These are phyloP conservation scores for Plenodomus tracheiphilus DNA, from an alignment of 2,329 filamentous ascomycete species.

Conservation along the genomic window DNA sequence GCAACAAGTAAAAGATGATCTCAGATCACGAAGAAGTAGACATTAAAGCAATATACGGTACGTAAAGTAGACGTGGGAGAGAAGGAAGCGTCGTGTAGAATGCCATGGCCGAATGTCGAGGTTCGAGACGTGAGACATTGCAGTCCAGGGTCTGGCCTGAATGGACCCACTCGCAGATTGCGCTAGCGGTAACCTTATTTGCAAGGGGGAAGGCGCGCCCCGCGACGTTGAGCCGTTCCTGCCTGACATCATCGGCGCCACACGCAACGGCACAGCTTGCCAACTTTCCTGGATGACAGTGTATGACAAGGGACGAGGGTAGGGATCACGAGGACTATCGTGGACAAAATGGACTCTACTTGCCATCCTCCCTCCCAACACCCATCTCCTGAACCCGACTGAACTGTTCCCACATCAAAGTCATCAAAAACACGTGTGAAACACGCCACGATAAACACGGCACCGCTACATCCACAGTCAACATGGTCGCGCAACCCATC, in stretches of 20 bases:
- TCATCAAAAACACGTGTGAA: neutral
- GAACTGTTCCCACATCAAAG: neutral
- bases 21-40: neutral
- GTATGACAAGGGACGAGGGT: neutral
- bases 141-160: conserved; percentile 21
- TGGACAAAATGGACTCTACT: neutral
- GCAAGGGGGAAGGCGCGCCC: conserved; percentile 16
- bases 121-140: conserved; percentile 21
- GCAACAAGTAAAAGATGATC: neutral
- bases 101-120: conserved; percentile 10
- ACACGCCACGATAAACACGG: neutral
- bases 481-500: conserved; percentile 31
- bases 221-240: conserved; percentile 11
- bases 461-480: neutral
- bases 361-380: neutral
- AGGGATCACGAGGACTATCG: neutral
- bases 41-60: neutral
- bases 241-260: conserved; percentile 33
- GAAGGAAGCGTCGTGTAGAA: conserved; percentile 4
- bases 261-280: conserved; percentile 12
- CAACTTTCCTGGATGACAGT: conserved; percentile 14
- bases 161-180: conserved; percentile 20
- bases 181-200: conserved; percentile 18
- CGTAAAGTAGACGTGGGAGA: conserved; percentile 2
- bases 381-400: neutral